Conservation (phyloP, 2,329 filamentous ascomycete species). For the Penicillium olsonii region DNA sequence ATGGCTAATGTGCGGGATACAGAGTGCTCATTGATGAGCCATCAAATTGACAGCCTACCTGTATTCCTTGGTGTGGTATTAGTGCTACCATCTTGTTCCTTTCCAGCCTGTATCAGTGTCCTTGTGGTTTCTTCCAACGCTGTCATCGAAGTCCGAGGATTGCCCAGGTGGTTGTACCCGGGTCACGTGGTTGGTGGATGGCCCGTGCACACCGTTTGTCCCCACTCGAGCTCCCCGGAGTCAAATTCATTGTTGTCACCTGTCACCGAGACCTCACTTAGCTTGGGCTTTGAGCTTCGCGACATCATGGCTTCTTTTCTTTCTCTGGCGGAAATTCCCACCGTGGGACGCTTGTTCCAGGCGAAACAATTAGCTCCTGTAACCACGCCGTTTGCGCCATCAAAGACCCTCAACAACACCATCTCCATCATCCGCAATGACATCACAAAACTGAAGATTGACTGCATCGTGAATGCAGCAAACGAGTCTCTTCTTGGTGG, state of each 20-base stretch:
- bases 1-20: neutral
- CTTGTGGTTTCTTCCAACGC: too few species aligned
- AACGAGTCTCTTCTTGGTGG: constrained; percentile 78
- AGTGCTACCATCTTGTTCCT: too few species aligned
- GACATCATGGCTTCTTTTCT: constrained; percentile 25
- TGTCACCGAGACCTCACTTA: neutral
- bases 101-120: too few species aligned
- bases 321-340: constrained; percentile 40
- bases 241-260: neutral
- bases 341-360: constrained; percentile 64
- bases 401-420: constrained; percentile 50
- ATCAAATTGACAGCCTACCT: too few species aligned
- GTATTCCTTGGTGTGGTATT: too few species aligned
- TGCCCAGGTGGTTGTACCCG: too few species aligned
- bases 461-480: constrained; percentile 91
- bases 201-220: constrained; percentile 1
- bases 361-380: constrained; percentile 49
- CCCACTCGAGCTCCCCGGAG: neutral
- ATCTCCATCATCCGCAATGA: constrained; percentile 73
- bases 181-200: neutral
- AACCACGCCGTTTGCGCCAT: constrained; percentile 40
- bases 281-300: too few species aligned
- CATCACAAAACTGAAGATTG: constrained; percentile 76
- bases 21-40: too few species aligned
- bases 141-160: too few species aligned